Base-by-base conservation (phyloP, 2,329 filamentous ascomycete genomes). In the Curvularia hawaiiensis region DNA sequence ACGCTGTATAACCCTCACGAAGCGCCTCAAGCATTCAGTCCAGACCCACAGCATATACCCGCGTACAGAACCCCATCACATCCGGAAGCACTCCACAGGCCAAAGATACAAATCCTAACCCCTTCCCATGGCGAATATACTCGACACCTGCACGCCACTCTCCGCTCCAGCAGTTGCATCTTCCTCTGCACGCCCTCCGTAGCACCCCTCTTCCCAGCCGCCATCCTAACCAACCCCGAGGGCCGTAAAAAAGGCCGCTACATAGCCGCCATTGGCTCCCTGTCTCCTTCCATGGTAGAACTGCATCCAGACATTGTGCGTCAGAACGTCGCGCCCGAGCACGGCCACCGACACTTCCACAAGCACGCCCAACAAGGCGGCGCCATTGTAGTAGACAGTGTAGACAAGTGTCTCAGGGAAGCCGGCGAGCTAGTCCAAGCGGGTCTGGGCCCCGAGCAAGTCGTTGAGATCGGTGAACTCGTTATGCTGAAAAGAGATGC, bases 381-480 rank as follows among this genome's bases (percentile, higher is more conserved):
- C 0, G 83, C 88, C 0, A 76, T 89, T 1, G 78, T 88, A 4
- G 85, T 87, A 3, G 84, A 88, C 70, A 93, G 89, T 10, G 81
- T 96, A 0, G 88, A 91, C 28, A 90, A 90, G 0, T 92, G 89
- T 45, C 74, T 97, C 43, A 88, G 88, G 66, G 91, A 97, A 72
- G 90, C 93, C 0, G 94, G 94, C 0, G 94, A 98, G 79, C 81
- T 98, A 47, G 89, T 96, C 10, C 86, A 91, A 63, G 91, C 91
- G 0, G 88, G 87, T 0, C 79, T 97, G 28, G 82, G 82, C 22
- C 87, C 90, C 0, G 83, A 87, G 45, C 89, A 96, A 66, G 83
- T 97, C 3, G 90, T 97, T 0, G 94, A 97, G 75, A 79, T 97
- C 1, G 94, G 93, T 3, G 93, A 97, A 72, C 79, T 97, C 47